Conservation (phyloP, 2,329 filamentous ascomycete species). For the Scleromitrula shiraiana region DNA sequence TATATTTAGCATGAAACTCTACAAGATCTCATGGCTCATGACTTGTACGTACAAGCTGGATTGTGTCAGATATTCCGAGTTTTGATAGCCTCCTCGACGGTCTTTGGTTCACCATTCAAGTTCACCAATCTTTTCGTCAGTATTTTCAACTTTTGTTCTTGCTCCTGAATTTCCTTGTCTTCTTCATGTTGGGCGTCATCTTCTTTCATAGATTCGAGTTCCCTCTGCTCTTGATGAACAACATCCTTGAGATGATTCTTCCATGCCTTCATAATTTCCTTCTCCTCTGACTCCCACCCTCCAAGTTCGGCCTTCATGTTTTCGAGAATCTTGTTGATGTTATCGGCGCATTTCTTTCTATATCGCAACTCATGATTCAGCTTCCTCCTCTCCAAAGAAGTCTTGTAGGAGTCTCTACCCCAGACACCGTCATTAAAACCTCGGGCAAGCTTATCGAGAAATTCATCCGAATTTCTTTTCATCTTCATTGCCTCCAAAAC, state of each 20-base stretch:
- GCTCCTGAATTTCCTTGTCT: constrained; percentile 3
- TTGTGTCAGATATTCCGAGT: too few relatives aligned
- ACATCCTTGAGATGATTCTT: constrained; percentile 1
- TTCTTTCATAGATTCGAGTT: constrained; percentile 3
- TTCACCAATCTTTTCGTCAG: constrained; percentile 4
- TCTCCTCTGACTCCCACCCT: background rate
- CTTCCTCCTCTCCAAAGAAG: background rate
- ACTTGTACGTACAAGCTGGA: too few relatives aligned
- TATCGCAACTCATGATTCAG: background rate
- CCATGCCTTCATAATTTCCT: constrained; percentile 3
- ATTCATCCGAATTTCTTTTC: background rate
- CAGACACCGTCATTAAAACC: background rate
- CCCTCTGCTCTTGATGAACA: background rate
- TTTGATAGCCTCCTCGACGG: constrained; percentile 7
- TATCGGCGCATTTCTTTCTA: background rate
- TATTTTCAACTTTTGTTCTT: background rate
- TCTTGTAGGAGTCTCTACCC: background rate
- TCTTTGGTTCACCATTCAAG: constrained; percentile 4
- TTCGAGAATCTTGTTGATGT: background rate
- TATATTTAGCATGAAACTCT: too few relatives aligned
- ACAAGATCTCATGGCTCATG: too few relatives aligned
- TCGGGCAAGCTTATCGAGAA: background rate
- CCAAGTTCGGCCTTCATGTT: background rate
- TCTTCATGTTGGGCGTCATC: constrained; percentile 2
- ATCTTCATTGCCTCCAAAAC: background rate